Conservation (phyloP, 2,329 filamentous ascomycete species). For the Daldinia sp. region DNA sequence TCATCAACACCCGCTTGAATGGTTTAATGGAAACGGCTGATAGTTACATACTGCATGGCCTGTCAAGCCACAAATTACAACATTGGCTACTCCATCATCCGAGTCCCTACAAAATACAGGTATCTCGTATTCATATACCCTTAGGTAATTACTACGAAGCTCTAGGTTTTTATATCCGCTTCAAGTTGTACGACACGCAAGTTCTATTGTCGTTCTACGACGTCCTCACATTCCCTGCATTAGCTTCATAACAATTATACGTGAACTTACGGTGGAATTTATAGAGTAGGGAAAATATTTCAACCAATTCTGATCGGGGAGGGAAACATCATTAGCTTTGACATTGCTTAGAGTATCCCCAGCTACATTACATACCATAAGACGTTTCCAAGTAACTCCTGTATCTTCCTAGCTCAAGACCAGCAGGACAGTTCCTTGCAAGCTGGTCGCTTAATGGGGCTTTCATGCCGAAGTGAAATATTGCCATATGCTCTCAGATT, state of each 20-base stretch:
- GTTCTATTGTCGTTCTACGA: background rate
- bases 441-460: background rate
- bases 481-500: conserved; percentile 6
- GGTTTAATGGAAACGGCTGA: background rate
- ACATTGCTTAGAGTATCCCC: background rate
- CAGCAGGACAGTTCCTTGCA: background rate
- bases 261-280: conserved; percentile 9
- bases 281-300: background rate
- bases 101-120: background rate
- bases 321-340: conserved; percentile 18
- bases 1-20: background rate
- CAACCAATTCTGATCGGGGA: conserved; percentile 1
- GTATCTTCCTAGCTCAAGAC: background rate
- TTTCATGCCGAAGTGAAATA: background rate
- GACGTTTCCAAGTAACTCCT: conserved; percentile 2
- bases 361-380: conserved; percentile 24
- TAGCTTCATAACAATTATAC: background rate
- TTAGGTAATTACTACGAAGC: background rate
- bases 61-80: background rate
- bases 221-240: background rate
- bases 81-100: background rate
- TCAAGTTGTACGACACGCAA: background rate
- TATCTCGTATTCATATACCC: background rate
- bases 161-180: background rate
- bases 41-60: background rate